Evolutionary conservation across 2,329 filamentous ascomycete genomes (phyloP).

Genomic region (Talaromyces sp.): DNA sequence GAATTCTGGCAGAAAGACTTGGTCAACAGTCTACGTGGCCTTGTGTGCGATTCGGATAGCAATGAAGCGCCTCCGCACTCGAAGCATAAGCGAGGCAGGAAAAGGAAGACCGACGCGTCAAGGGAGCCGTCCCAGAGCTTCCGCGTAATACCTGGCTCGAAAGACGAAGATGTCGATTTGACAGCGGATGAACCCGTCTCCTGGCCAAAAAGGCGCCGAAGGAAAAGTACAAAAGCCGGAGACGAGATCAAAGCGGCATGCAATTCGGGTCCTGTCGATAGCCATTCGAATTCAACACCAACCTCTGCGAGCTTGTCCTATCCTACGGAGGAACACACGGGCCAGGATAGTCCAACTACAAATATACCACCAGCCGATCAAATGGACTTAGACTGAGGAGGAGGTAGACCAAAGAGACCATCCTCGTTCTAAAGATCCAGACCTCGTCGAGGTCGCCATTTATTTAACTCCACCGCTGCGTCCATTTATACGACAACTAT

Average conservation of each 20-base stretch:
- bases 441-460: background rate
- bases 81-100: slow-evolving; percentile 25
- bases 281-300: slow-evolving; percentile 17
- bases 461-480: background rate
- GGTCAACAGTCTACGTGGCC: slow-evolving; percentile 27
- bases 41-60: slow-evolving; percentile 26
- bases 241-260: slow-evolving; percentile 12
- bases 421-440: background rate
- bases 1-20: slow-evolving; percentile 31
- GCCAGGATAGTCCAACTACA: background rate
- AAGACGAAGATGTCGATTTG: slow-evolving; percentile 4
- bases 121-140: background rate
- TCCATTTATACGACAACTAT: background rate
- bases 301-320: slow-evolving; percentile 19
- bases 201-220: slow-evolving; percentile 23
- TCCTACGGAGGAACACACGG: slow-evolving; percentile 16
- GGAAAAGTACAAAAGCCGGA: slow-evolving; percentile 17
- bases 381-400: slow-evolving; percentile 31
- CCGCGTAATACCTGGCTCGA: background rate
- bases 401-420: slow-evolving; percentile 6
- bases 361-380: slow-evolving; percentile 19
- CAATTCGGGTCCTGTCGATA: slow-evolving; percentile 12
- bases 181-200: slow-evolving; percentile 6
- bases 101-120: slow-evolving; percentile 28
- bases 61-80: slow-evolving; percentile 7